These are phyloP conservation scores for Penicillium lagena DNA, from an alignment of 495 filamentous ascomycete species.

Conservation along the genomic window DNA sequence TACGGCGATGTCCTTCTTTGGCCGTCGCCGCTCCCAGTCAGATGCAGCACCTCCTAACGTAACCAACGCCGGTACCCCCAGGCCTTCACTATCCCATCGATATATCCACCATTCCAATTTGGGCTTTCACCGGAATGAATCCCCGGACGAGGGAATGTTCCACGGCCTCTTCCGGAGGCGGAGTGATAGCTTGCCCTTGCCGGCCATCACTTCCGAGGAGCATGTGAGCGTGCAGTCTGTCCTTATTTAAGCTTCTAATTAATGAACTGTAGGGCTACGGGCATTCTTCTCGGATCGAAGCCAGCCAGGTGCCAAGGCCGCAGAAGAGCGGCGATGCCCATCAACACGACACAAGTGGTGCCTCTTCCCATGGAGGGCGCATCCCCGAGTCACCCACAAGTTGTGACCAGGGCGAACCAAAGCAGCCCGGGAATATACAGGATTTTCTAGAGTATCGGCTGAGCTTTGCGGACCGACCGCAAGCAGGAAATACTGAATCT, in stretches of 20 bases:
- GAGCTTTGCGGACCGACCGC: conserved; percentile 1
- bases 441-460: conserved; percentile 21
- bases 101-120: background rate
- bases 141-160: conserved; percentile 11
- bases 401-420: conserved; percentile 13
- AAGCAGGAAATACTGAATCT: background rate
- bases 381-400: conserved; percentile 1
- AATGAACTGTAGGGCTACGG: background rate
- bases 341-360: background rate
- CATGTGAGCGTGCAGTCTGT: no score
- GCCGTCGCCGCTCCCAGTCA: conserved; percentile 16
- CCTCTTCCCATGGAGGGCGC: background rate
- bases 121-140: background rate
- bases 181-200: conserved; percentile 5
- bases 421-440: conserved; percentile 24
- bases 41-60: conserved; percentile 6
- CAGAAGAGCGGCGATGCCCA: background rate
- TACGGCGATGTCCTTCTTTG: conserved; percentile 13
- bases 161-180: conserved; percentile 23
- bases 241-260: no score
- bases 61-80: background rate
- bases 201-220: background rate
- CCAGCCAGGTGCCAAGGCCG: background rate
- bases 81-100: background rate
- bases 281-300: background rate